Percentiles rank a stretch among this genome's conserved stretches.
These are phyloP conservation scores for Mitragyna speciosa DNA, from an alignment of 257 asterid genomes.

Conservation along the genomic window DNA sequence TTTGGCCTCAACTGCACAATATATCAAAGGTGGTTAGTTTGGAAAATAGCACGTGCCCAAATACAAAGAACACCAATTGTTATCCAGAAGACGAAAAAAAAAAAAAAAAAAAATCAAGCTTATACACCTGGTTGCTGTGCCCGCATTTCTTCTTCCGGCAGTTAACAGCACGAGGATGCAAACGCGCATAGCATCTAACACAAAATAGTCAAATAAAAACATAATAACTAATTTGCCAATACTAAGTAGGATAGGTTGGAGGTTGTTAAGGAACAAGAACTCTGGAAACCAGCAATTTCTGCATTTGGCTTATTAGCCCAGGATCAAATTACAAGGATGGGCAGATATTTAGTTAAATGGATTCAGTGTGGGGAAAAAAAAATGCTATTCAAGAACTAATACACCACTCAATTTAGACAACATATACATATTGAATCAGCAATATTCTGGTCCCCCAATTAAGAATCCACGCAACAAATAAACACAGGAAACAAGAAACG, in stretches of 20 bases:
- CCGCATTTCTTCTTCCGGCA: conserved; percentile 95
- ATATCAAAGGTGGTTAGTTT: not conserved
- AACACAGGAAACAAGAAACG: not conserved
- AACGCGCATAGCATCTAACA: conserved; percentile 74
- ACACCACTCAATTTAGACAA: not conserved
- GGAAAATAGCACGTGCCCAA: not conserved
- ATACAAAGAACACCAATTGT: not conserved
- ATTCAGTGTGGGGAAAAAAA: not conserved
- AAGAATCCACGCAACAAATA: not conserved
- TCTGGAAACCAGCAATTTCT: not conserved
- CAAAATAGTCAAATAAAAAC: not conserved
- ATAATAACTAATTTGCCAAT: not conserved
- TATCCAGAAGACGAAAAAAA: not conserved
- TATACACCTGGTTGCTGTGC: conserved; percentile 72
- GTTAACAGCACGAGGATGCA: conserved; percentile 88
- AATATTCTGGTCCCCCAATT: not conserved
- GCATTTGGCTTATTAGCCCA: not conserved
- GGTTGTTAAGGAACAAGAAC: not conserved
- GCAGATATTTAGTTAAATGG: not conserved
- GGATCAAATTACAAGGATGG: not conserved
- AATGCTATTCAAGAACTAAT: not conserved
- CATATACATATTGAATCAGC: not conserved
- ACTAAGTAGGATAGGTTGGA: not conserved
- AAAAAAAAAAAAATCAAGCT: not conserved
- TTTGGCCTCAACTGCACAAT: conserved; percentile 62